A percentile compares a stretch with the other conserved stretches of the same genome.
Evolutionary conservation across 2,329 filamentous ascomycete species (phyloP).

Genomic region (Scedosporium minutisporum): DNA sequence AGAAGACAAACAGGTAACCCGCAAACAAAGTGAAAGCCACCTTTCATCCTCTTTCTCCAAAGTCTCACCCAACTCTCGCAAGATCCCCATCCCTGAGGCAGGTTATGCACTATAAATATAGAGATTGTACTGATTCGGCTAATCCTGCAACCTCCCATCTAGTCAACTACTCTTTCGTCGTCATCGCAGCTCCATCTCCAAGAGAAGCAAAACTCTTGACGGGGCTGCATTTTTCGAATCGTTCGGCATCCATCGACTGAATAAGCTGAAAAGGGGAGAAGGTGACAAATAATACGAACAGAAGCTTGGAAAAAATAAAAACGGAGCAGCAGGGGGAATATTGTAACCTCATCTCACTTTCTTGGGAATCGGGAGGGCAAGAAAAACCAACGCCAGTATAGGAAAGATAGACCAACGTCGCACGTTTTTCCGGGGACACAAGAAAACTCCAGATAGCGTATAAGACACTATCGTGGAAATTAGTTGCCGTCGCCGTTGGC

Average conservation of each 20-base stretch:
- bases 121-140: background rate
- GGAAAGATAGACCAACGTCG: slow-evolving; percentile 35
- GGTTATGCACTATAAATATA: background rate
- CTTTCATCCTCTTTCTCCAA: background rate
- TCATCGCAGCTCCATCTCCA: background rate
- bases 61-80: background rate
- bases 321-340: slow-evolving; percentile 7
- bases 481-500: slow-evolving; percentile 47
- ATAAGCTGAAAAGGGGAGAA: slow-evolving; percentile 5
- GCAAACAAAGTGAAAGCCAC: background rate
- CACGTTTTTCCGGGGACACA: slow-evolving; percentile 23
- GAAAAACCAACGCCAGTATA: slow-evolving; percentile 38
- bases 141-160: background rate
- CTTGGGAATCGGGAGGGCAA: slow-evolving; percentile 5
- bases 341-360: slow-evolving; percentile 6
- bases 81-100: background rate
- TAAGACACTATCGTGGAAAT: slow-evolving; percentile 27
- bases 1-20: background rate
- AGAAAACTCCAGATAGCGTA: slow-evolving; percentile 19
- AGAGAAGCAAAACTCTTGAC: slow-evolving; percentile 7
- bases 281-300: slow-evolving; percentile 1
- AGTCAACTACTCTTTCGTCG: background rate
- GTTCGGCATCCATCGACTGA: slow-evolving; percentile 10
- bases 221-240: slow-evolving; percentile 5
- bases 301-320: slow-evolving; percentile 4